Evolutionary conservation across 345 rosid genomes (phyloP), one percentile per base, ranked within the genome.

Genomic region (Linum trigynum): DNA sequence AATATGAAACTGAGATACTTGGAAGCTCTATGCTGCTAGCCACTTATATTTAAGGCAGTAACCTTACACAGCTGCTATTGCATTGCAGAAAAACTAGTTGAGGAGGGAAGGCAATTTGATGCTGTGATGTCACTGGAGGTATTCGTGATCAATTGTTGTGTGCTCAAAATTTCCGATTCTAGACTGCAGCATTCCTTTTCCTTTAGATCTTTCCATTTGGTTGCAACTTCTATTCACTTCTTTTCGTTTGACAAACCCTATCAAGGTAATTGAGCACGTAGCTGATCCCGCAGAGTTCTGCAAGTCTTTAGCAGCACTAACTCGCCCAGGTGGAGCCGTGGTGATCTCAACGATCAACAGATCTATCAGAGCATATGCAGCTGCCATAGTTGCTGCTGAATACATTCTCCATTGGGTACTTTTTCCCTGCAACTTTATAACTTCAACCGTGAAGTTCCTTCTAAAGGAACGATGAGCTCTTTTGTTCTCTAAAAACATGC

Each of bases 201-300:
- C 32, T 23, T 23, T 23, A 23, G 32, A 23, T 23, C 38, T 11
- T 1, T 39, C 48, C 16, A 10, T n/a, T 57, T 12, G 0, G 1
- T 10, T 39, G 1, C 9, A 7, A 39, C 12, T 38, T 5, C 38
- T 14, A 14, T 35, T 14, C 3, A 2, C 17, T 38, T 50, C 16
- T n/a, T 7, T 41, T 63, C 12, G 62, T 38, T 69, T 59, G 35
- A 50, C 35, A 62, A 66, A 9, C 55, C 62, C 57, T 48, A 36
- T 50, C 16, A 3, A 75, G 97, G 95, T 94, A 66, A 85, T 94
- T 61, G 99, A 94, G 88, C 99, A 90, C 16, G 97, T 94, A 65
- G 96, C 96, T 4, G 71, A 90, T 71, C 92, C 97, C 61, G 83
- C 87, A 67, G 95, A 88, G 68, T 94, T 94, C 80, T 90, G 97